These are phyloP conservation scores for Corymbia citriodora DNA, from an alignment of 441 rosid species.

Conservation along the genomic window DNA sequence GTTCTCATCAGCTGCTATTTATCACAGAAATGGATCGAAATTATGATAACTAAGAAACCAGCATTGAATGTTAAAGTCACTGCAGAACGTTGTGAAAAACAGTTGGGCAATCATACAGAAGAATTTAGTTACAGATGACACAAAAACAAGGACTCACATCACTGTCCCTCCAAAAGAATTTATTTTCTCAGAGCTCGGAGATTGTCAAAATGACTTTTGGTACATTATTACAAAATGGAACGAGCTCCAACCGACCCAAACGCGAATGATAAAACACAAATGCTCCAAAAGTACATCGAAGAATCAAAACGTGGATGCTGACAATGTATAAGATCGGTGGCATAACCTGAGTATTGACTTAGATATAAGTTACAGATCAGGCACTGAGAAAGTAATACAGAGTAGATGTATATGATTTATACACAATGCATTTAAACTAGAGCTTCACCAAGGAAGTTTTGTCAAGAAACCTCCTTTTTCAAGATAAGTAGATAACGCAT, in stretches of 20 bases:
- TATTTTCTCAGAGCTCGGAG: background rate
- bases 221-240: background rate
- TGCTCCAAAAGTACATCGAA: background rate
- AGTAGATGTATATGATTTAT: background rate
- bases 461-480: background rate
- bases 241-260: background rate
- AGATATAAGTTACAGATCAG: background rate
- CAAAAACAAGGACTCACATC: background rate
- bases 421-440: background rate
- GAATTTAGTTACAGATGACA: background rate
- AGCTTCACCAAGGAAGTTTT: background rate
- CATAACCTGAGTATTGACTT: background rate
- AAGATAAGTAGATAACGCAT: constrained; percentile 7
- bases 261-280: background rate
- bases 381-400: background rate
- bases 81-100: background rate
- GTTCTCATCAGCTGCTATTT: background rate
- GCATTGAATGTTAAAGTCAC: background rate
- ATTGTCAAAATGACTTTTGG: background rate
- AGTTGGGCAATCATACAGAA: background rate
- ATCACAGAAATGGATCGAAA: background rate
- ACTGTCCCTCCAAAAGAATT: background rate
- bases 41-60: background rate
- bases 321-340: background rate
- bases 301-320: background rate